Evolutionary conservation across 2,329 filamentous ascomycete genomes (phyloP), one percentile per base, ranked within the genome.

Genomic region (Rugonectria rugulosa): DNA sequence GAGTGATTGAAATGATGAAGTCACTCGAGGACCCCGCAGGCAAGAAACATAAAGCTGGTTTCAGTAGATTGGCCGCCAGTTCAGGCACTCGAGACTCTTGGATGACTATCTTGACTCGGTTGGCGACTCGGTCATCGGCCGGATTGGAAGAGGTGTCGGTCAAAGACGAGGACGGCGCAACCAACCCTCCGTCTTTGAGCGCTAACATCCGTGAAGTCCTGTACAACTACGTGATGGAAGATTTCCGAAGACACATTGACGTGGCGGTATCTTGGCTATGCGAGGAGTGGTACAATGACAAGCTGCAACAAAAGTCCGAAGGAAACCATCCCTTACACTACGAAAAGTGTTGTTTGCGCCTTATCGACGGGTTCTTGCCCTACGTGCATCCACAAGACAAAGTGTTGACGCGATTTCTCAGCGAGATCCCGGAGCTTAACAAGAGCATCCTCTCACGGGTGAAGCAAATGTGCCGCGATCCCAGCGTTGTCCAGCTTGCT

Each of bases 231-330:
- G 84, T 98, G 42, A 84, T 98, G 60, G 92, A 96, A 61, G 94
- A 98, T 70, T 99, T 97, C 76, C 87, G 94, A 50, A 88, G 84
- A 59, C 88, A 95, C 37, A 93, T 98, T 60, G 93, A 96, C 64
- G 85, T 95, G 19, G 94, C 92, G 1, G 92, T 98, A 46, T 88
- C 89, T 7, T 99, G 95, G 95, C 81, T 99, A 14, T 96, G 89
- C 66, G 95, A 99, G 73, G 95, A 99, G 75, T 99, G 95, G 94
- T 98, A 97, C 74, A 96, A 93, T 67, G 94, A 98, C 72, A 87
- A 74, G 72, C 75, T 77, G 61, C 76, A 72, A 57, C 77, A 69
- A 53, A 78, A 73, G 49, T 68, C 70, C n/a, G 73, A 72, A 27
- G 71, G 72, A 10, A 78, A 81, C 34, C 80, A 81, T 7, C 79